Evolutionary conservation across 2,329 filamentous ascomycete species (phyloP), one percentile per base, ranked within the genome.

Genomic region (Zasmidium cellare): DNA sequence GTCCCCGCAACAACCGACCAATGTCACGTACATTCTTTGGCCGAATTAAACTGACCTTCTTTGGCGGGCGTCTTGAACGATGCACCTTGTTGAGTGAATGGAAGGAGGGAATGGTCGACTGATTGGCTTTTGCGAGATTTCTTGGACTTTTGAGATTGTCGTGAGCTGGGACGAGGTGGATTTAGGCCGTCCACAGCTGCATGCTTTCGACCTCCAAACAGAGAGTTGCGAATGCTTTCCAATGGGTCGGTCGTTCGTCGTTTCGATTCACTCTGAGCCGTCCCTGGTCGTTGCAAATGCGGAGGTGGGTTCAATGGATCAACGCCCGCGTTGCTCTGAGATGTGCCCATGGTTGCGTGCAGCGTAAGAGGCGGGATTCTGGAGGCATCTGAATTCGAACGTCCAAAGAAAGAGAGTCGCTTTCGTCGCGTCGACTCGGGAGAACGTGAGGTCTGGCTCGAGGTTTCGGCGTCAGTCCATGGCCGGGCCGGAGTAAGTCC

Each of bases 371-470:
- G 24, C 23, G 57, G 45, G 41, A 57, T 47, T 49, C 56, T 62
- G 16, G 63, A 53, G 24, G 62, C 59, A 46, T 68, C 66, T 38
- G 62, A 64, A 23, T 53, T 60, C 24, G 64, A 56, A 11, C 66
- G 64, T 45, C 61, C 61, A 50, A 68, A 68, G 63, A 68, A 66
- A 3, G 66, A 68, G 20, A 66, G 58, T 44, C 65, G 59, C 53
- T 67, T 67, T 7, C 61, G 58, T 44, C 62, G 61, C 55, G 59
- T 56, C 16, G 53, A 48, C n/a, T 61, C 62, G n/a, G 59, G 57
- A 19, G 62, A 53, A n/a, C 51, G 50, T 31, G 48, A 35, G 5
- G 55, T 46, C 46, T 57, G 49, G 54, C 44, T 60, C 31, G 58
- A 57, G 35, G 53, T 46, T 31, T 61, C 61, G 41, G 24, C 52